Base-by-base conservation (phyloP, 106 monocot genomes). In the Apostasia ramifera region DNA sequence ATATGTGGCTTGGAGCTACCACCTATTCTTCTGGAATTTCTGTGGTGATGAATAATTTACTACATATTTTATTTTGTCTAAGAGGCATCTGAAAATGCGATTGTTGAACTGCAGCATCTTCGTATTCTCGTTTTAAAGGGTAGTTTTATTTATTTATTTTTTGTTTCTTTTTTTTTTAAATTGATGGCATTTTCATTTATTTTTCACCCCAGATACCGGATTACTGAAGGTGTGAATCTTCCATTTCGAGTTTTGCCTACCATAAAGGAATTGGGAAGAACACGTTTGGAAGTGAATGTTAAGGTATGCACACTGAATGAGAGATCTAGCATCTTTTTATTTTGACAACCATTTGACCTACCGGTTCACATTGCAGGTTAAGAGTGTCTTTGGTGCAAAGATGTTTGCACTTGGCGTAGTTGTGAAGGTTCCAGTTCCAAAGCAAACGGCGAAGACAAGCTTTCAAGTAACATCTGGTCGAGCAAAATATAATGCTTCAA, bases 331-430 rank as follows among this genome's bases (percentile, higher is more conserved):
- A 66, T 48, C 10, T 47, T 14, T n/a, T 40, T 53, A 54, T 68
- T 44, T 4, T 13, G 26, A 3, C 15, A 54, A 13, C 26, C 38
- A 43, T 54, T 53, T 37, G 12, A 14, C 26, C 12, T 64, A 11
- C 45, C 40, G 50, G 11, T 26, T 50, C 73, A 45, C 63, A 70
- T 42, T 75, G 50, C 80, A 97, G 97, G 98, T 98, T 7, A 98
- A 98, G 75, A 98, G 98, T 71, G 92, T 98, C 42, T 93, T 98
- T 83, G 90, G 84, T 73, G 98, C 87, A 55, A 98, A 98, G 74
- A 93, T 93, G 84, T 98, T 93, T 93, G 98, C 98, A 53, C 92
- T 98, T 53, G 98, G 98, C 51, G 92, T 98, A 69, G 98, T 92
- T 9, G 82, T 98, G 48, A 98, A 92, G 75, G 84, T 98, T 83